Base-by-base conservation (phyloP, 2,329 filamentous ascomycete species). In the Xylariaceae sp. region DNA sequence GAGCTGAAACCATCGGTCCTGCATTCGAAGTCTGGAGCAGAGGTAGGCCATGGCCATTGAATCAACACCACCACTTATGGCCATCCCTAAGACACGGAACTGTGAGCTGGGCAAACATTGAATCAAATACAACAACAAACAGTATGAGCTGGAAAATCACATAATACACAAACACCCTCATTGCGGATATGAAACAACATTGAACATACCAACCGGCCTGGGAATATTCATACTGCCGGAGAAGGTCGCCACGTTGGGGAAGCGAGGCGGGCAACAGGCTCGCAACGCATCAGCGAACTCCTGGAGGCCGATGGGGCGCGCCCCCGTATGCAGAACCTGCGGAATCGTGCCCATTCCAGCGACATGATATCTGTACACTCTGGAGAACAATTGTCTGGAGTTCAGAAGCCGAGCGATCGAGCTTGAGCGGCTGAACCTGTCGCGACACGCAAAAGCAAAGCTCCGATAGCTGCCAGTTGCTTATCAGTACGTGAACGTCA, bases 1-100 rank as follows among this genome's bases (percentile, higher is more conserved):
- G 22, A 83, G 64, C 41, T 59, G 70, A 56, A 75, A 63, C 22
- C 60, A 53, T 2, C 63, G 64, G 42, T 73, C 63, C 3, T 56
- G 54, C 3, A 55, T 66, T 36, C 71, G 69, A 34, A 80, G 62
- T 42, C 74, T 70, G 45, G 76, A 78, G 66, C 88, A 89, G 34
- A 97, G 79, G 54, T 77, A 84, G 50, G 91, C 90, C 54, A 99
- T 76, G 28, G 93, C 93, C 92, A 97, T 99, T n/a, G 93, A 97
- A 70, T 99, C 94, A 38, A 94, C 89, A 7, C 94, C 94, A 19
- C 94, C 94, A 65, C 92, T 97, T 55, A 97, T 77, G 14, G 92
- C 94, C 53, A 97, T 74, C 48, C 80, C 87, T 89, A 51, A 19
- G 7, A 31, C 22, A 39, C 34, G 17, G 4, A 28, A 28, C 22